Conservation (phyloP, 768 basidiomycete species). For the Omphalotus guepiniiformis region DNA sequence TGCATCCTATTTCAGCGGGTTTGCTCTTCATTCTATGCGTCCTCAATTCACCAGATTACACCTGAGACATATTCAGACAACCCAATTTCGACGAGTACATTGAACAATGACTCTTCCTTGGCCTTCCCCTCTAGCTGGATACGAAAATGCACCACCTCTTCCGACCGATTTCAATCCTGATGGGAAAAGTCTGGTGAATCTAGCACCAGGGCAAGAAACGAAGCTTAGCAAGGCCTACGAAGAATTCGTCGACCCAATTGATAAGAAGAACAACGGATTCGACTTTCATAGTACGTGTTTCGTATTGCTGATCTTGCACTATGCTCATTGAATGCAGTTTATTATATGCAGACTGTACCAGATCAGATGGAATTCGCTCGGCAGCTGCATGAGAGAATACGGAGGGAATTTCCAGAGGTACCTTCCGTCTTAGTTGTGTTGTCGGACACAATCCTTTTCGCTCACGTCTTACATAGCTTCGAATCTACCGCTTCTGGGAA, state of each 20-base stretch:
- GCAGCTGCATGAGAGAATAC: slow-evolving; percentile 54
- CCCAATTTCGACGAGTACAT: no score
- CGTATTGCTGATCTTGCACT: background rate
- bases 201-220: slow-evolving; percentile 22
- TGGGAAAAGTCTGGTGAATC: slow-evolving; percentile 53
- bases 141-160: slow-evolving; percentile 36
- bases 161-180: slow-evolving; percentile 45
- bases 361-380: slow-evolving; percentile 44
- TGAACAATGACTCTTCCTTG: no score
- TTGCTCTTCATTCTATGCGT: no score
- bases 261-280: slow-evolving; percentile 52
- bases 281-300: slow-evolving; percentile 63
- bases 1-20: no score
- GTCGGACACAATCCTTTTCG: background rate
- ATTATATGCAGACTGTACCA: slow-evolving; percentile 48
- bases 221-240: slow-evolving; percentile 49
- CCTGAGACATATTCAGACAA: no score
- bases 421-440: background rate
- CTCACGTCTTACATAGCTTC: slow-evolving; percentile 36
- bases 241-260: slow-evolving; percentile 51
- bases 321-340: slow-evolving; percentile 37
- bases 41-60: no score
- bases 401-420: slow-evolving; percentile 69
- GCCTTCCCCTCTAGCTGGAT: no score
- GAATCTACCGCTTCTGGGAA: slow-evolving; percentile 61